phyloP scores from a whole-genome alignment of 2,329 filamentous ascomycete genomes.

The Ascocoryne sarcoides region DNA sequence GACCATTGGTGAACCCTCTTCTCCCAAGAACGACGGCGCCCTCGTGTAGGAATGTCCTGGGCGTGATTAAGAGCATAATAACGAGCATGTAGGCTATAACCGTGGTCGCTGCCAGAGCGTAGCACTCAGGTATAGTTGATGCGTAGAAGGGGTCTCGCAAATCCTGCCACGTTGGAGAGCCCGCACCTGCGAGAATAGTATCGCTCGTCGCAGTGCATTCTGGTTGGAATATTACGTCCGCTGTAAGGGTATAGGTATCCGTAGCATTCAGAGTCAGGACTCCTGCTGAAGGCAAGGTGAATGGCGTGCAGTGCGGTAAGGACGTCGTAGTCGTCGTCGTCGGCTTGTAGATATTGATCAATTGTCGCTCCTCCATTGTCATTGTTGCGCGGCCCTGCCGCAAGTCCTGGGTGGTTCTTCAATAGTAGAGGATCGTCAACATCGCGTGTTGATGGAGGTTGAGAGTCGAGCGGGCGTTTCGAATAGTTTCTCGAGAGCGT shows the following conservation, averaged over 20 bases:
- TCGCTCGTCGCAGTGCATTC: conserved; percentile 35
- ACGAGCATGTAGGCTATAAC: conserved; percentile 81
- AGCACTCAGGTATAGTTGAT: conserved; percentile 85
- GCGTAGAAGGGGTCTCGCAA: conserved; percentile 85
- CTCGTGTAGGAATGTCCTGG: conserved; percentile 85
- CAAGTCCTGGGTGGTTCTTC: not conserved
- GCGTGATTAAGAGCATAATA: conserved; percentile 82
- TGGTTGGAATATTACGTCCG: conserved; percentile 41
- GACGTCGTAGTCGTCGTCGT: conserved; percentile 29
- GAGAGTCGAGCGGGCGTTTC: not conserved
- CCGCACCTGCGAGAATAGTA: conserved; percentile 19
- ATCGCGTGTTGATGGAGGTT: not conserved
- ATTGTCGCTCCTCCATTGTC: conserved; percentile 24
- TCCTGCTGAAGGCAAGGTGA: conserved; percentile 51
- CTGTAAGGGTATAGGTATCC: conserved; percentile 32
- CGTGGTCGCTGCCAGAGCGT: conserved; percentile 84
- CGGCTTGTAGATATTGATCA: conserved; percentile 23
- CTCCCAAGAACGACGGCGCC: conserved; percentile 73
- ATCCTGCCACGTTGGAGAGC: conserved; percentile 33
- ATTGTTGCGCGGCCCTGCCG: conserved; percentile 2
- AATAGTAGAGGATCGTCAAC: not conserved
- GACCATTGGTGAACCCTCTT: conserved; percentile 77
- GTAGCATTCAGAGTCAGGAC: conserved; percentile 34
- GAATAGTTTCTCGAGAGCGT: not conserved
- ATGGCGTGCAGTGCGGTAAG: conserved; percentile 48